Evolutionary conservation across 495 filamentous ascomycete species (phyloP).

Genomic region (Podospora australis): DNA sequence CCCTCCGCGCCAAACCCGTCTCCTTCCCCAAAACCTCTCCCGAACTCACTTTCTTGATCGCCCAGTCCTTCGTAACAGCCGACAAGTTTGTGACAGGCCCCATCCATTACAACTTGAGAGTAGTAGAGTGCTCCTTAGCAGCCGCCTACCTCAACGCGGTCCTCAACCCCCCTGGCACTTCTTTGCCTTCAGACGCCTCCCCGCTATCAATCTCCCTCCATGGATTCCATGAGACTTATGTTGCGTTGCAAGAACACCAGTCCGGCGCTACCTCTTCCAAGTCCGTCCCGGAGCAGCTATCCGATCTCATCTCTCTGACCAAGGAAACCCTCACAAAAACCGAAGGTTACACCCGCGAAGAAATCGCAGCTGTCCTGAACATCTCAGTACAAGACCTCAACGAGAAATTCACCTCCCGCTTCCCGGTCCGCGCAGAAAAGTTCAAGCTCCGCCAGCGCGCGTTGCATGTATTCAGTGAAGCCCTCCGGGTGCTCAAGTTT

Average conservation of each 20-base stretch:
- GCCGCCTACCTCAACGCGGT: constrained; percentile 56
- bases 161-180: constrained; percentile 50
- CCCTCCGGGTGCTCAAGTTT: constrained; percentile 78
- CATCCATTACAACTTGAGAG: constrained; percentile 91
- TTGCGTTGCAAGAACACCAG: constrained; percentile 50
- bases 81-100: constrained; percentile 93
- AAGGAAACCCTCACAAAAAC: constrained; percentile 60
- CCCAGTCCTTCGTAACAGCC: constrained; percentile 85
- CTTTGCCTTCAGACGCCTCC: constrained; percentile 68
- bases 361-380: constrained; percentile 68
- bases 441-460: constrained; percentile 86
- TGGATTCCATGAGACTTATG: constrained; percentile 79
- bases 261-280: constrained; percentile 20
- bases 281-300: constrained; percentile 46
- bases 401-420: constrained; percentile 66
- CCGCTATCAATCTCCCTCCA: constrained; percentile 79
- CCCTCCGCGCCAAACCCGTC: constrained; percentile 67
- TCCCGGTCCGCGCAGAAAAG: constrained; percentile 79
- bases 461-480: constrained; percentile 84
- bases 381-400: constrained; percentile 66
- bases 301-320: constrained; percentile 57
- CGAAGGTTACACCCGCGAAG: constrained; percentile 80
- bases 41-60: constrained; percentile 85
- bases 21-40: constrained; percentile 78
- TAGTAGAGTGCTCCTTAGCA: constrained; percentile 90